Base-by-base conservation (phyloP, 2,329 filamentous ascomycete genomes). In the Chaetomium olivaceum region DNA sequence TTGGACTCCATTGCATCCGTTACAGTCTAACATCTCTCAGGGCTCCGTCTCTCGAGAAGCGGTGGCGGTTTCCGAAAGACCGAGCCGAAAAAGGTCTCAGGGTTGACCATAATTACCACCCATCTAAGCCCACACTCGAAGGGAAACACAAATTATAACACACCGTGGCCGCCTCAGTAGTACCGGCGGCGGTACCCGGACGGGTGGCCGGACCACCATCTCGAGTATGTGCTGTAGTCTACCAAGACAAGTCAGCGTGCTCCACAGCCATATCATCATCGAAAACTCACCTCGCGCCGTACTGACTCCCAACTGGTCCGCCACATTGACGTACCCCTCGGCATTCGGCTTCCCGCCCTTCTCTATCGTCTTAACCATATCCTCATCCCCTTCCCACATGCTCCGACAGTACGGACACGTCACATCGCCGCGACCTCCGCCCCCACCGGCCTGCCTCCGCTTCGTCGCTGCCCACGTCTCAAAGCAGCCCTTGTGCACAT, bases 261-360 rank as follows among this genome's bases (percentile, higher is more conserved):
- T 56, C 54, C 43, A 27, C 7, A n/a, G 36, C 31, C 19, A 39
- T 29, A 21, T 16, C 23, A 61, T 33, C 23, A 48, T 51, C 31
- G 23, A 23, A 25, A 27, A 72, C 77, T 39, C 75, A 84, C 84
- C 85, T 77, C 86, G 77, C n/a, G 73, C 65, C 0, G 74, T 74
- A 66, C 81, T 85, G 67, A 89, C 80, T 1, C 87, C 87, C n/a
- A 89, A 76, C 72, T 88, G 83, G 23, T 80, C 75, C 1, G 85
- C 86, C 3, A 89, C 82, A 72, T 89, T 89, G 56, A 88, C 77
- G 70, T 89, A 89, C 0, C 87, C 87, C 43, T 88, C 85, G 0
- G 72, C 72, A 27, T 78, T 79, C 0, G 77, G 67, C 5, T 72
- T 72, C 3, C 81, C 78, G 0, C 74, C 76, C 67, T 79, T 81